phyloP scores from a whole-genome alignment of 768 basidiomycete species.

The Lactifluus echinatus region DNA sequence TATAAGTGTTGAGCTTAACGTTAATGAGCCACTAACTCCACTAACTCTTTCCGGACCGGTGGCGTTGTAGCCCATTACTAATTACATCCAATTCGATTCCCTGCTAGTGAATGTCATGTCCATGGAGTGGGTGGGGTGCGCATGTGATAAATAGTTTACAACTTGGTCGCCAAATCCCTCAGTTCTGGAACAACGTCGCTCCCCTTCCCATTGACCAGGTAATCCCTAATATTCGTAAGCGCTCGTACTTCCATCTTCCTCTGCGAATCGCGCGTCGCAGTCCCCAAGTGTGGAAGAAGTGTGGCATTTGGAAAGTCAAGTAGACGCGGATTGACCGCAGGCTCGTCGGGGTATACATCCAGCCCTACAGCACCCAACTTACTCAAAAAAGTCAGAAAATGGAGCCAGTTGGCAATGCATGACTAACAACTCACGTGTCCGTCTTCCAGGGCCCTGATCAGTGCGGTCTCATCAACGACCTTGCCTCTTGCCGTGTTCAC shows the following conservation, averaged over 20 bases:
- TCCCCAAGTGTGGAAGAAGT: conserved; percentile 89
- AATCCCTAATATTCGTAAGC: conserved; percentile 67
- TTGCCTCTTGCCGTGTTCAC: conserved; percentile 90
- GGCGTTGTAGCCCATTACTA: too few species aligned
- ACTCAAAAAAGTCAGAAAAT: too few species aligned
- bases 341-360: conserved; percentile 84
- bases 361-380: conserved; percentile 78
- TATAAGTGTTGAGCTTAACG: too few species aligned
- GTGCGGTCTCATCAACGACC: conserved; percentile 78
- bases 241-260: conserved; percentile 81
- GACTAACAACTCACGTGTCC: conserved; percentile 59
- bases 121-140: neutral
- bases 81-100: too few species aligned
- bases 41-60: too few species aligned
- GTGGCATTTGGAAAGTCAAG: conserved; percentile 77
- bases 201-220: conserved; percentile 52
- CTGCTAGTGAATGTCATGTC: too few species aligned
- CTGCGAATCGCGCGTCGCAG: conserved; percentile 75
- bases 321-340: conserved; percentile 67
- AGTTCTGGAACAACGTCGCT: conserved; percentile 60
- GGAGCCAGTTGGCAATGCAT: too few species aligned
- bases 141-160: neutral
- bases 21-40: too few species aligned
- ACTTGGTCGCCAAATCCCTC: conserved; percentile 16
- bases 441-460: conserved; percentile 77